Base-by-base conservation (phyloP, 164 flowering plant genomes). In the Berberis vulgaris region DNA sequence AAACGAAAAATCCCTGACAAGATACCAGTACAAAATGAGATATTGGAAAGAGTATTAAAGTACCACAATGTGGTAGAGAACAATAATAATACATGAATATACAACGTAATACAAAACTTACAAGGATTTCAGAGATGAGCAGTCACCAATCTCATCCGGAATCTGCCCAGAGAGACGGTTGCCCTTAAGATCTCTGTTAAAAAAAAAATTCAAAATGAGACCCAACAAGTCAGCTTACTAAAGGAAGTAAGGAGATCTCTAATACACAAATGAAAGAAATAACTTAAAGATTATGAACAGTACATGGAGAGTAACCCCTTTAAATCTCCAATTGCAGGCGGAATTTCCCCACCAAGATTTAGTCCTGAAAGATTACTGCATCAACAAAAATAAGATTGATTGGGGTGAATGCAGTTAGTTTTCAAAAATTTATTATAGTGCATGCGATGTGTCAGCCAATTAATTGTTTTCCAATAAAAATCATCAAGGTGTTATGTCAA, bases 311-410 rank as follows among this genome's bases (percentile, higher is more conserved):
- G 66, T 40, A 89, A 71, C 71, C 73, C 69, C 61, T 82, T 84
- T 41, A 89, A 79, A 61, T 82, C 75, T 63, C 97, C 94, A 41
- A 87, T 77, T 7, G 94, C 71, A 12, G 97, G 87, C 12, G 97
- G 83, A 11, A 89, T 83, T 74, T 95, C 99, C 7, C 99, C 99
- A 62, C 77, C 91, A 53, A 95, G 92, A 76, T 87, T 95, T 58
- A 91, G 67, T 54, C 87, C 82, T 12, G 99, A 89, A 0, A 95
- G 80, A 73, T 95, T 95, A 26, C 99, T 95, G 77, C 73, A 84
- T 49, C 7, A 57, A 12, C 49, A 12, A 54, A 26, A 7, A 44
- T 5, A 11, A 45, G 55, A 7, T 4, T 40, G 9, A 26, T 26
- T 26, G 26, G 26, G 26, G 26, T 26, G 26, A 26, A 26, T 26